phyloP scores from a whole-genome alignment of 768 basidiomycete species.

The Serendipita sp. region DNA sequence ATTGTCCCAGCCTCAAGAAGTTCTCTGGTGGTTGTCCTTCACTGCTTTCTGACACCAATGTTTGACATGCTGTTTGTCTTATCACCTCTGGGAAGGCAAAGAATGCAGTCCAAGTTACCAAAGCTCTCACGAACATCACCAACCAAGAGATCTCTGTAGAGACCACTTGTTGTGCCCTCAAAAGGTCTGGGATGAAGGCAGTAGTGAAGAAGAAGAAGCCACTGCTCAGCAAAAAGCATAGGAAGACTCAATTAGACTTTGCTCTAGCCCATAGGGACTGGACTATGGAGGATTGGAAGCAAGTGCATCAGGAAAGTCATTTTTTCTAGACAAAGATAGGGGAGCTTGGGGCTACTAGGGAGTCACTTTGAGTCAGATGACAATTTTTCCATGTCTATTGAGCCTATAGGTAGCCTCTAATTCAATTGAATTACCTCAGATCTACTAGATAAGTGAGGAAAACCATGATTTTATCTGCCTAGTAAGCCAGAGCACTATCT shows the following conservation, averaged over 20 bases:
- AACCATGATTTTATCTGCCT: no score
- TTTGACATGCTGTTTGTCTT: background rate
- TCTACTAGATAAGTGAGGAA: no score
- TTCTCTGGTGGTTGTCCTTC: background rate
- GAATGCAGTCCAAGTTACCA: background rate
- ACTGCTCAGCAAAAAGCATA: constrained; percentile 14
- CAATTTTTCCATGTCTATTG: no score
- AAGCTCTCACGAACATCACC: background rate
- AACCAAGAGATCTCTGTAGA: background rate
- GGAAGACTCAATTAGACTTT: constrained; percentile 13
- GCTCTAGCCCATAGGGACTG: constrained; percentile 15
- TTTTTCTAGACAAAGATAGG: no score
- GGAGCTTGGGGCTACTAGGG: no score
- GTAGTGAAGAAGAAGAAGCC: constrained; percentile 10
- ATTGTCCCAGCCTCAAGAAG: background rate
- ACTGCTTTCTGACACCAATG: background rate
- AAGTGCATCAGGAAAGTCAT: constrained; percentile 17
- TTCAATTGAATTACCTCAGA: no score
- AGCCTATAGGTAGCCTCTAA: no score
- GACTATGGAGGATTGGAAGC: constrained; percentile 18
- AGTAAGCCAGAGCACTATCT: no score
- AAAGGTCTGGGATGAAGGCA: constrained; percentile 6
- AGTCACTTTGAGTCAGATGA: no score
- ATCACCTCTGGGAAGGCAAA: background rate
- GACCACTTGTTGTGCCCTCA: background rate